A percentile compares a stretch with the other conserved stretches of the same genome.
phyloP scores from a whole-genome alignment of 1,284 basidiomycete species.

The Pholiota adiposa region DNA sequence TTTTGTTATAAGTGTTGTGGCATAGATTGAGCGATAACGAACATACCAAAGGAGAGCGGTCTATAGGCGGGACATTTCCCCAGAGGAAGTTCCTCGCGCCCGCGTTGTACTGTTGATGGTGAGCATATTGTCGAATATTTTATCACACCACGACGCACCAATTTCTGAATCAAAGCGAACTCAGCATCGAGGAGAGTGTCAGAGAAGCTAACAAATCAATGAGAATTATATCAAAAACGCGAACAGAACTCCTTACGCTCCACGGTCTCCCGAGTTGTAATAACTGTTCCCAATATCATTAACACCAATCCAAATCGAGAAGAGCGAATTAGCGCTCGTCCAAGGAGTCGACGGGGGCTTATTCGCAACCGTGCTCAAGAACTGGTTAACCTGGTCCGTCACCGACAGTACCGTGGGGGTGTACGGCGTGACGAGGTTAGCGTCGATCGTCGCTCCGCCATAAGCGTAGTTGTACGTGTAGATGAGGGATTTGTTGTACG shows the following conservation, averaged over 20 bases:
- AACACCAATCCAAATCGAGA: conserved; percentile 65
- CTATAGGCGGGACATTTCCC: conserved; percentile 59
- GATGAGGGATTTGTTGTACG: conserved; percentile 54
- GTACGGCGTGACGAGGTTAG: conserved; percentile 53
- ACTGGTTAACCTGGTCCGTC: conserved; percentile 60
- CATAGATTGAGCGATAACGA: background rate
- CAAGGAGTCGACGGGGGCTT: conserved; percentile 54
- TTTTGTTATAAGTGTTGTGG: too few species aligned
- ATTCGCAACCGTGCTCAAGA: conserved; percentile 44
- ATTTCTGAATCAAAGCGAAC: conserved; percentile 57
- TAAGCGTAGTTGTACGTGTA: conserved; percentile 66
- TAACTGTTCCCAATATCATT: conserved; percentile 65
- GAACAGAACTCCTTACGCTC: conserved; percentile 42
- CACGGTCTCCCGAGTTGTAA: conserved; percentile 47
- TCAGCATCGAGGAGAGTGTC: conserved; percentile 53
- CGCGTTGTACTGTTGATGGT: conserved; percentile 33
- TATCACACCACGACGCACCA: conserved; percentile 40
- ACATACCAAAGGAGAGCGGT: conserved; percentile 55
- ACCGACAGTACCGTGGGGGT: conserved; percentile 52
- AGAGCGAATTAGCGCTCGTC: conserved; percentile 54
- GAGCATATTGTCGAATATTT: background rate
- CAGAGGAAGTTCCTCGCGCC: conserved; percentile 65
- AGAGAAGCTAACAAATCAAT: conserved; percentile 43
- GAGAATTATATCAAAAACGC: background rate
- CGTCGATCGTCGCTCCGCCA: conserved; percentile 63